Base-by-base conservation (phyloP, 2,329 filamentous ascomycete genomes). In the Microdochium trichocladiopsis region DNA sequence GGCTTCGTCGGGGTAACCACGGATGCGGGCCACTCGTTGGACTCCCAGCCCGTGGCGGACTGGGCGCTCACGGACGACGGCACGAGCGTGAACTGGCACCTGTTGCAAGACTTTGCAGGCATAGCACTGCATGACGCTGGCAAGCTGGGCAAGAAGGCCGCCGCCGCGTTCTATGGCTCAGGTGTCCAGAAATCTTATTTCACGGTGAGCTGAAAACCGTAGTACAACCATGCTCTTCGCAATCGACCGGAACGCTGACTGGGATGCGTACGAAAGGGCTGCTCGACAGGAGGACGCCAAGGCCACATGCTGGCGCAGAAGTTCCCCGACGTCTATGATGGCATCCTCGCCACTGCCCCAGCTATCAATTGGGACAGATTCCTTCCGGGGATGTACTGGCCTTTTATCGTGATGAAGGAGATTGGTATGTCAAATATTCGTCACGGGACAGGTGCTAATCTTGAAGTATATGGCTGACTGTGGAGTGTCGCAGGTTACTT, bases 251-350 rank as follows among this genome's bases (percentile, higher is more conserved):
- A 5, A 16, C 18, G 11, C 21, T 45, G 77, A 74, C 59, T 75
- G 71, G 14, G 80, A 80, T 60, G 80, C 72, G 59, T 68, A 71
- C 47, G 5, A 3, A 4, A 45, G 41, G 79, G 79, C 25, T 82
- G 79, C 60, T 78, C 74, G 1, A 79, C 75, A 0, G 79, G 79
- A 25, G 79, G 79, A 2, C 66, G 79, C 1, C 78, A 82, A 63
- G 79, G 78, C 14, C 60, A 78, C 25, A 76, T 74, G 56, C 69
- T 75, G 47, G 72, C 75, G 2, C 72, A 82, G 58, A 61, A 69
- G 18, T 80, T 73, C 56, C 78, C 78, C 0, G 66, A 76, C 6
- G 76, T 79, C 51, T 80, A 79, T 54, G 75, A 82, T 55, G 78
- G 78, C 21, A 73, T 81, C 36, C 61, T 77, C 5, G 75, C 74